Evolutionary conservation across 805 yeast genomes (phyloP), one percentile per base, ranked within the genome.

Genomic region (Metschnikowia lunata): DNA sequence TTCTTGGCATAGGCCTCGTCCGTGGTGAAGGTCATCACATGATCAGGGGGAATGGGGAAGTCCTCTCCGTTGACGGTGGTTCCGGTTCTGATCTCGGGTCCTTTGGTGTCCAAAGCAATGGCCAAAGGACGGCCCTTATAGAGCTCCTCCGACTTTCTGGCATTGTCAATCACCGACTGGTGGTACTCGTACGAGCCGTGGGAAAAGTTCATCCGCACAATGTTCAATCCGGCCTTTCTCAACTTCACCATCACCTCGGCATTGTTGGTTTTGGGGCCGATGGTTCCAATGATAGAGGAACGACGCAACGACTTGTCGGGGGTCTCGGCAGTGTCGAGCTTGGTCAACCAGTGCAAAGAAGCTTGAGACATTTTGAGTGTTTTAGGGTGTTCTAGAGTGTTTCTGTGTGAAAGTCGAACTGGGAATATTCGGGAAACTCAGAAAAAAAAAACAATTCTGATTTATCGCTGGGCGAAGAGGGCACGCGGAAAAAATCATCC

Each of bases 11-110:
- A 91, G 57, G 78, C 75, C 45, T 82, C 91, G 69, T 91, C 95
- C 51, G 98, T 93, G 67, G 97, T 74, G 78, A 93, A 86, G 64
- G 75, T 81, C 95, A 93, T 86, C 70, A 85, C 91, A 71, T 88
- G 96, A 72, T 81, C 82, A 50, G 93, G 78, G 36, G 78, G 71
- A 62, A 93, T 85, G 62, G 96, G 85, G 72, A 72, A 88, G 66
- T 93, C 99, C 49, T 72, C 69, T 48, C 80, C 86, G 61, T 78
- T 87, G 52, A 72, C 67, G 59, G 99, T 93, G 69, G 89, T 82
- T 72, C 99, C 99, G 47, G 99, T 91, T 82, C 99, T 88, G 76
- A 93, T 93, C 76, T 93, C 99, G 53, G 99, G 99, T 59, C 99
- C 99, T 81, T 93, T 93, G 70, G 98, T 93, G 72, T 93, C 99